Percentiles rank a stretch among this genome's conserved stretches.
These are phyloP conservation scores for Nitzschia palea DNA, from an alignment of 108 stramenopile species.

Conservation along the genomic window DNA sequence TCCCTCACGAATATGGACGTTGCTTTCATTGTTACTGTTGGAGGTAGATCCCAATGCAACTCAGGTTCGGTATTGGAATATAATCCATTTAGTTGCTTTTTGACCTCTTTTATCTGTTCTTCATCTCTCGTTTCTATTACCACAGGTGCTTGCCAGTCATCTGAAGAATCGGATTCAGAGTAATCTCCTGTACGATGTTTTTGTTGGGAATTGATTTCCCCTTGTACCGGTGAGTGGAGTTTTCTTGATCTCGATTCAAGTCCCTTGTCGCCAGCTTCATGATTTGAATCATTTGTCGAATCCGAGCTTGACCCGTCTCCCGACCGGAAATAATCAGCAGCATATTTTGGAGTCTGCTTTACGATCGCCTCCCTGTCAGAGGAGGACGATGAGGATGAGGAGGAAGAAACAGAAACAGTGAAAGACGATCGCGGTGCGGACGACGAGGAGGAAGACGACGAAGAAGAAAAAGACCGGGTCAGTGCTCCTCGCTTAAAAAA, in stretches of 20 bases:
- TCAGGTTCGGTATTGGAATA: neutral
- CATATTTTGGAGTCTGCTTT: neutral
- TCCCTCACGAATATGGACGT: neutral
- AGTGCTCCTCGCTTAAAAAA: conserved; percentile 6
- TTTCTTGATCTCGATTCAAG: too few relatives aligned
- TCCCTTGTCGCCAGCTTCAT: neutral
- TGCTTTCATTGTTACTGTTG: neutral
- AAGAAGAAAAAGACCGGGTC: too few relatives aligned
- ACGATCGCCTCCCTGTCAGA: neutral
- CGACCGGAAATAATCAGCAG: neutral
- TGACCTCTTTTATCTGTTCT: neutral
- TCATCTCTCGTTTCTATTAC: neutral
- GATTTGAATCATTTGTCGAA: neutral
- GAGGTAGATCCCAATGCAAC: neutral
- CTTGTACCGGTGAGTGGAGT: too few relatives aligned
- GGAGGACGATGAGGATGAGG: neutral
- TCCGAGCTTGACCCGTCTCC: neutral
- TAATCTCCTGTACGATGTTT: too few relatives aligned
- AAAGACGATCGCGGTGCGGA: neutral
- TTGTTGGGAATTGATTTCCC: too few relatives aligned
- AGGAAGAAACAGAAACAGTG: neutral
- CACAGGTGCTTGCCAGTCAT: neutral
- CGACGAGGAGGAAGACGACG: too few relatives aligned
- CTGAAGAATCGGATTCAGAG: conserved; percentile 2
- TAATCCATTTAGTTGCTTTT: neutral